These are phyloP conservation scores for Uronychia binucleata DNA, from an alignment of 73 alveolate genomes.

Conservation along the genomic window DNA sequence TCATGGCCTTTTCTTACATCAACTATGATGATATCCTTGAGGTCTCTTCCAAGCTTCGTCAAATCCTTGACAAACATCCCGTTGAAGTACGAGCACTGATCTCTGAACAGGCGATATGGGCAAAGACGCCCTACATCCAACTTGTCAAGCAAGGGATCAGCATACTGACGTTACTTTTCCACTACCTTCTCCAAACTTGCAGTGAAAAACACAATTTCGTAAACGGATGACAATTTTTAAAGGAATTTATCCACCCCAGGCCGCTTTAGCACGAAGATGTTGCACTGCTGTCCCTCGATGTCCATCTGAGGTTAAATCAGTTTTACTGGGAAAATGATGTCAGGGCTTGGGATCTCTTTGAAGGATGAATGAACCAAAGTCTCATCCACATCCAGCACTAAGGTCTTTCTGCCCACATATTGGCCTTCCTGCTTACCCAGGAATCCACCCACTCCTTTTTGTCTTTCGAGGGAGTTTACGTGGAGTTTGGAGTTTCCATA, in stretches of 20 bases:
- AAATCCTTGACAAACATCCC: slow-evolving; percentile 78
- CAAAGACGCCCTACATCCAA: slow-evolving; percentile 26
- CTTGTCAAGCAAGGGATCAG: slow-evolving; percentile 34
- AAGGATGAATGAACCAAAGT: slow-evolving; percentile 80
- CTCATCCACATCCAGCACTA: slow-evolving; percentile 79
- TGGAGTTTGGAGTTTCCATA: not conserved
- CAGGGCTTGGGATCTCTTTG: slow-evolving; percentile 40
- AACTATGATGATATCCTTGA: slow-evolving; percentile 66
- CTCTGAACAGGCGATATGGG: slow-evolving; percentile 65
- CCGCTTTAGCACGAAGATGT: slow-evolving; percentile 44
- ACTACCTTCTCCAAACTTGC: slow-evolving; percentile 52
- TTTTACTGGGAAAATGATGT: slow-evolving; percentile 17
- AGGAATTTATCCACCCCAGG: slow-evolving; percentile 56
- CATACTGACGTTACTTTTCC: slow-evolving; percentile 35
- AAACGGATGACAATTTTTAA: slow-evolving; percentile 17
- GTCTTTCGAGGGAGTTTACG: not conserved
- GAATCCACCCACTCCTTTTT: not conserved
- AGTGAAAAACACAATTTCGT: slow-evolving; percentile 63
- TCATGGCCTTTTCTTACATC: not conserved
- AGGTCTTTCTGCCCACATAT: slow-evolving; percentile 52
- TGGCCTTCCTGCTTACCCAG: slow-evolving; percentile 6
- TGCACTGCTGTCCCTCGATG: slow-evolving; percentile 33
- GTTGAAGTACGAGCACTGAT: slow-evolving; percentile 60
- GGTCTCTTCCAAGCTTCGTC: slow-evolving; percentile 71
- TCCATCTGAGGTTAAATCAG: slow-evolving; percentile 37